phyloP scores from a whole-genome alignment of 129 eudicot genomes.

The Apium graveolens region DNA sequence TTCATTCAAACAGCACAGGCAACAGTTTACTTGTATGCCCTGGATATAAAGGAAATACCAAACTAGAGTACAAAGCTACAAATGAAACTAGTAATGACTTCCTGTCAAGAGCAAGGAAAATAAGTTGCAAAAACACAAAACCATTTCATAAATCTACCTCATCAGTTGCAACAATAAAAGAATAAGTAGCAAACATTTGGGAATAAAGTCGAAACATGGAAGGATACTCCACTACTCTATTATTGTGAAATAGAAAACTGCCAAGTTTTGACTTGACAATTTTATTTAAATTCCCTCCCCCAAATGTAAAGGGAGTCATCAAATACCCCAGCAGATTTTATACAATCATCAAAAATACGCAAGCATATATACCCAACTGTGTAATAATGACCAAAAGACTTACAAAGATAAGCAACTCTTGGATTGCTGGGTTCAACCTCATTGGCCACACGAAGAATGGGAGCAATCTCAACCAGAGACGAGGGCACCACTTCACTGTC shows the following conservation, averaged over 20 bases:
- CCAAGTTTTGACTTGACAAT: neutral
- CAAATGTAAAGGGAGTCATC: neutral
- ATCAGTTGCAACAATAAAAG: neutral
- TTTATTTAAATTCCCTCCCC: neutral
- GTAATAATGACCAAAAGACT: constrained; percentile 18
- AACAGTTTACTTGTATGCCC: neutral
- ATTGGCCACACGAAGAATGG: constrained; percentile 98
- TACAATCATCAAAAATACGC: neutral
- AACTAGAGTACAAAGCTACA: neutral
- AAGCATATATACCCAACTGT: neutral
- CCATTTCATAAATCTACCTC: neutral
- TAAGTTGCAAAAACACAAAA: neutral
- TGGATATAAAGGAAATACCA: neutral
- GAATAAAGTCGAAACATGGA: neutral
- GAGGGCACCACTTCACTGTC: constrained; percentile 99
- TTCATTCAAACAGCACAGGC: neutral
- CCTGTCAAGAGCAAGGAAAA: neutral
- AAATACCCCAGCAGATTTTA: neutral
- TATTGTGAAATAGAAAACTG: neutral
- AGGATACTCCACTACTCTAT: too few species aligned
- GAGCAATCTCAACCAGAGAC: constrained; percentile 84
- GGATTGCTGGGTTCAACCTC: constrained; percentile 93
- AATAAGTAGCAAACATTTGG: neutral
- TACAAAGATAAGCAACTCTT: constrained; percentile 96
- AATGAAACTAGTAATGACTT: neutral